Conservation (phyloP, 192 early-diverging fungal genomes). For the Linnemannia elongata region DNA sequence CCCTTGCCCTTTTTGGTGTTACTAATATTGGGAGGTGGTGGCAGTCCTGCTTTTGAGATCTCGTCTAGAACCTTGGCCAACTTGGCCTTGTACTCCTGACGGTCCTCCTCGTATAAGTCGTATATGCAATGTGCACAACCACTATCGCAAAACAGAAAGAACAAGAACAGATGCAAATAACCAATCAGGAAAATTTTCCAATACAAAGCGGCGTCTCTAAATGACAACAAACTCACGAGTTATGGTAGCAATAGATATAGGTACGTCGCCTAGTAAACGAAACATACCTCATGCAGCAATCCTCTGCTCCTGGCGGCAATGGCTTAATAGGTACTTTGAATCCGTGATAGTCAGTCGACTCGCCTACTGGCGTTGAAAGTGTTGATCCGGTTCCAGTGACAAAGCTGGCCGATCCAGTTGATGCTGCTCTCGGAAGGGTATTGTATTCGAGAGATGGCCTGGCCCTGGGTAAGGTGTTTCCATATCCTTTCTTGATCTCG, state of each 20-base stretch:
- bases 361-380: constrained; percentile 7
- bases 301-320: constrained; percentile 43
- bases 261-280: too few species aligned
- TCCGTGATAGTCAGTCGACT: constrained; percentile 31
- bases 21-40: constrained; percentile 26
- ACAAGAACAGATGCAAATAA: background rate
- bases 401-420: constrained; percentile 8
- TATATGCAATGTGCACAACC: constrained; percentile 53
- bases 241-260: background rate
- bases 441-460: constrained; percentile 6
- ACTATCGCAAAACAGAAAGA: constrained; percentile 11
- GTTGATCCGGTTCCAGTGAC: constrained; percentile 19
- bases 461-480: constrained; percentile 9
- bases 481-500: constrained; percentile 24
- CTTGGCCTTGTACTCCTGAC: constrained; percentile 39
- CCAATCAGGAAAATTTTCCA: background rate
- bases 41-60: constrained; percentile 38
- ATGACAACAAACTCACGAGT: background rate
- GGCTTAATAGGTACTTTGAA: constrained; percentile 44
- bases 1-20: background rate
- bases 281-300: constrained; percentile 55
- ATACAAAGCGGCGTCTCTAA: background rate
- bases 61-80: constrained; percentile 25
- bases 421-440: constrained; percentile 29
- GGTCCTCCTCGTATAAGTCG: constrained; percentile 51